Percentiles rank a stretch among this genome's conserved stretches.
phyloP scores from a whole-genome alignment of 163 green algal species.

The Coccomyxa subellipsoidea region DNA sequence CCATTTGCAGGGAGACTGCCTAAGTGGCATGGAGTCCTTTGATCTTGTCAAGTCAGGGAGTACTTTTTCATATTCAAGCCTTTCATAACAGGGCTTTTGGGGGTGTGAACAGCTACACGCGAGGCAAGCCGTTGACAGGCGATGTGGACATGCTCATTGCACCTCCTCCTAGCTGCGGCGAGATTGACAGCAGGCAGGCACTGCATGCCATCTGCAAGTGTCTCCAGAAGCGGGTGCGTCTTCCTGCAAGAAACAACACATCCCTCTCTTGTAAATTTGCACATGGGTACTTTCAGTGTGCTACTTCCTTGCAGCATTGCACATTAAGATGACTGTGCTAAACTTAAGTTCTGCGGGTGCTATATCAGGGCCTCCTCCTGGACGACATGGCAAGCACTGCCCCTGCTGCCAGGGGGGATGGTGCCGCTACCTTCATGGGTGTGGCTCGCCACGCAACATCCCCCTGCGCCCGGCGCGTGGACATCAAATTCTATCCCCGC shows the following conservation, averaged over 20 bases:
- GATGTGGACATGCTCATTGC: conserved; percentile 63
- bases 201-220: conserved; percentile 24
- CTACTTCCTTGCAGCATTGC: background rate
- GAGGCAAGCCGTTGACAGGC: conserved; percentile 45
- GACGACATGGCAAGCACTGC: conserved; percentile 33
- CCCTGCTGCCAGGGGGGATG: background rate
- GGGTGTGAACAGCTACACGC: conserved; percentile 52
- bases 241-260: background rate
- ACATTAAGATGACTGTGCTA: no score
- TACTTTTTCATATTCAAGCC: background rate
- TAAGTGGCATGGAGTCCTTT: background rate
- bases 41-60: no score
- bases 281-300: background rate
- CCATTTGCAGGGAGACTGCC: no score
- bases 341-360: no score
- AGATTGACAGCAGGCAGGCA: conserved; percentile 5
- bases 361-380: conserved; percentile 41
- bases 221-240: conserved; percentile 18
- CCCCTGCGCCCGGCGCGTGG: conserved; percentile 37
- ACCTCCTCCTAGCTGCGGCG: conserved; percentile 21
- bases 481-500: conserved; percentile 46
- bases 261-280: background rate
- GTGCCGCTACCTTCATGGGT: conserved; percentile 51
- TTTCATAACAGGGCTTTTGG: background rate
- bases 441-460: conserved; percentile 33